A percentile compares a stretch with the other conserved stretches of the same genome.
phyloP scores from a whole-genome alignment of 345 rosid species.

The Durio zibethinus region DNA sequence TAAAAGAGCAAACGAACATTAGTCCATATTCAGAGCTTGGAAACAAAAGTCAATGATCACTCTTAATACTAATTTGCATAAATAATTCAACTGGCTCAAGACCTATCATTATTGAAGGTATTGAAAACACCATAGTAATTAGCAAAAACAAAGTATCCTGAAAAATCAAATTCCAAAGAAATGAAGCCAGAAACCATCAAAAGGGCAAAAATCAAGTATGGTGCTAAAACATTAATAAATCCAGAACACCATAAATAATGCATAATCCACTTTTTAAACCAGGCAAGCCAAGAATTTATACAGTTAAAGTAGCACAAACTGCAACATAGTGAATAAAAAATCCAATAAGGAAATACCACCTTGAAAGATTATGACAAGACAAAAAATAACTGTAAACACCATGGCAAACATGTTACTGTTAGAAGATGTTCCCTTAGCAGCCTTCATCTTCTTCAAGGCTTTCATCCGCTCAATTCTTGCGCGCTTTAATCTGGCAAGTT shows the following conservation, averaged over 20 bases:
- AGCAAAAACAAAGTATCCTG: background rate
- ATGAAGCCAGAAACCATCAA: background rate
- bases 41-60: background rate
- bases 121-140: background rate
- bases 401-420: constrained; percentile 50
- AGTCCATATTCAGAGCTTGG: background rate
- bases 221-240: background rate
- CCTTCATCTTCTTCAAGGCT: constrained; percentile 79
- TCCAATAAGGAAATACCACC: constrained; percentile 32
- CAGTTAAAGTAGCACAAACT: background rate
- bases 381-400: constrained; percentile 59
- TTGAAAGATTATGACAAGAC: constrained; percentile 57
- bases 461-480: constrained; percentile 80
- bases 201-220: background rate
- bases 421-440: constrained; percentile 53
- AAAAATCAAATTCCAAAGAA: background rate
- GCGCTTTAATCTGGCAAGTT: constrained; percentile 78
- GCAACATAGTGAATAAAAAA: background rate
- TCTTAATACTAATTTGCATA: background rate
- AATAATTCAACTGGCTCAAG: background rate
- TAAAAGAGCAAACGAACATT: background rate
- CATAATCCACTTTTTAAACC: background rate
- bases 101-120: background rate
- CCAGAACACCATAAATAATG: background rate
- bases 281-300: background rate